Conservation (phyloP, 148 eudicot species). For the Vaccinium corymbosum region DNA sequence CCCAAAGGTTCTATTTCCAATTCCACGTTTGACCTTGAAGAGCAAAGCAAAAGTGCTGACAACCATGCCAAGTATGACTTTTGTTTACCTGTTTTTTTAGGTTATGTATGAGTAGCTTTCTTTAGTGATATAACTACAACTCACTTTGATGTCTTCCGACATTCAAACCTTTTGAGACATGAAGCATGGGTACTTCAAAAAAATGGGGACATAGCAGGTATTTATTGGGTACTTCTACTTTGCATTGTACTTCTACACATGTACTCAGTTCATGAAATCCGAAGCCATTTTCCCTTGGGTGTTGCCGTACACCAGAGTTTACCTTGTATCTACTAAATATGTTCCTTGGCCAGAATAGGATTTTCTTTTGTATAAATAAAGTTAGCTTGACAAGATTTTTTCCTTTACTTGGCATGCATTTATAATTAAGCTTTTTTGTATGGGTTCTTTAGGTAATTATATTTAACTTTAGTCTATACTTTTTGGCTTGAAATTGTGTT, state of each 20-base stretch:
- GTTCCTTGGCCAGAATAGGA: not conserved
- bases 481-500: not conserved
- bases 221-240: not conserved
- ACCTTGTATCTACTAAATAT: not conserved
- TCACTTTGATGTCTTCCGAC: not conserved
- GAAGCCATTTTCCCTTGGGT: not conserved
- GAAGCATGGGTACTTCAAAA: not conserved
- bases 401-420: too few relatives aligned
- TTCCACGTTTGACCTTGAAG: conserved; percentile 32
- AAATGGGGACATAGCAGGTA: not conserved
- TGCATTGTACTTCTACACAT: not conserved
- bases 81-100: not conserved
- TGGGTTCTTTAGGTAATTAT: not conserved
- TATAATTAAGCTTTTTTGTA: not conserved
- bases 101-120: not conserved
- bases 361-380: not conserved
- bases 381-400: too few relatives aligned
- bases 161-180: not conserved
- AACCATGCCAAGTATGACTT: conserved; percentile 31
- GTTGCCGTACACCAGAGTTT: not conserved
- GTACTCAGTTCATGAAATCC: not conserved
- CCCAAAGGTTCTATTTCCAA: conserved; percentile 47
- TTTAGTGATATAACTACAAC: conserved; percentile 1
- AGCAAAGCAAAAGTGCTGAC: conserved; percentile 38
- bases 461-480: not conserved